A percentile compares a stretch with the other conserved stretches of the same genome.
These are phyloP conservation scores for Fusarium sp. DNA, from an alignment of 2,329 filamentous ascomycete genomes.

Conservation along the genomic window DNA sequence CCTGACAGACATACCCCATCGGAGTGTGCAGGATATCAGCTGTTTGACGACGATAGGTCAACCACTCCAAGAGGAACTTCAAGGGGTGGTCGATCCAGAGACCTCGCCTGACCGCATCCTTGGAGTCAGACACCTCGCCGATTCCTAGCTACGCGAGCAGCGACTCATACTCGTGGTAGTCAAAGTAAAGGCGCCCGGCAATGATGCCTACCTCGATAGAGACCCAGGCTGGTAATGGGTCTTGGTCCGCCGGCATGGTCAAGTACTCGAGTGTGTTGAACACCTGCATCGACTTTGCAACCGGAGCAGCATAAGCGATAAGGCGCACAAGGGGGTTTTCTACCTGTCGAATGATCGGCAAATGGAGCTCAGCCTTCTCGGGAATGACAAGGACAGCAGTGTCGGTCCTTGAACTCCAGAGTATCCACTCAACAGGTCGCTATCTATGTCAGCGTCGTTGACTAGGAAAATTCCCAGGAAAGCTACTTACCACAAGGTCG, in stretches of 20 bases:
- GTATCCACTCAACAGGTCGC: conserved; percentile 69
- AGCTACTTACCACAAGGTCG: conserved; percentile 19
- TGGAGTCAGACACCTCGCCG: neutral
- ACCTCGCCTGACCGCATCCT: neutral
- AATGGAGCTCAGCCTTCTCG: conserved; percentile 70
- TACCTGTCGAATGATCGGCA: conserved; percentile 55
- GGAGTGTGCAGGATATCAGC: conserved; percentile 69
- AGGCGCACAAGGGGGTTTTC: conserved; percentile 53
- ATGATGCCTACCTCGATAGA: conserved; percentile 70
- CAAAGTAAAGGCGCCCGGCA: conserved; percentile 70
- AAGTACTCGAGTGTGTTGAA: conserved; percentile 69
- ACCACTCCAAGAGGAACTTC: conserved; percentile 67
- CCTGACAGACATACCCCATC: conserved; percentile 66
- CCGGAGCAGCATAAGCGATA: conserved; percentile 69
- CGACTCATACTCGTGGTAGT: conserved; percentile 57
- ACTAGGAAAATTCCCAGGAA: conserved; percentile 10
- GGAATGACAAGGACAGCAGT: conserved; percentile 69
- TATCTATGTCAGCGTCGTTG: conserved; percentile 41
- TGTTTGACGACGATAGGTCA: conserved; percentile 62
- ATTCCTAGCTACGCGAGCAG: conserved; percentile 49
- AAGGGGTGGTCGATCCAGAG: conserved; percentile 45
- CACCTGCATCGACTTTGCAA: conserved; percentile 69
- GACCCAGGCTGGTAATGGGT: conserved; percentile 64
- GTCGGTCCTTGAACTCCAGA: conserved; percentile 62
- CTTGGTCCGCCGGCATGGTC: conserved; percentile 56